These are phyloP conservation scores for Zasmidium angulare DNA, from an alignment of 2,329 filamentous ascomycete genomes.

Conservation along the genomic window DNA sequence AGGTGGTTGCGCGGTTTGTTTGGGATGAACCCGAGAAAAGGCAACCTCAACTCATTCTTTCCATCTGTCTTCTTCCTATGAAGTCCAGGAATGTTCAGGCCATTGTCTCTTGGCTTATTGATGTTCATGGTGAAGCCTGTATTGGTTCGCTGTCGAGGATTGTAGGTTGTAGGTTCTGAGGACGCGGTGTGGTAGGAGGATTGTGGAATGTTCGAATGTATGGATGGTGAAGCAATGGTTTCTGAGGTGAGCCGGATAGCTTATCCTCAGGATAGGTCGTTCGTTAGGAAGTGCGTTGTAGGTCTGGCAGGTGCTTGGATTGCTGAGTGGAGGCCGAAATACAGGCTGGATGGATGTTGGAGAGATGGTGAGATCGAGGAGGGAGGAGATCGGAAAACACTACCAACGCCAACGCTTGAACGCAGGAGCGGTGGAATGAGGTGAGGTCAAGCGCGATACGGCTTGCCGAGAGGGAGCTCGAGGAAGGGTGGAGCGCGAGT, in stretches of 20 bases:
- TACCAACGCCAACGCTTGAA: not conserved
- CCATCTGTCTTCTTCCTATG: constrained; percentile 7
- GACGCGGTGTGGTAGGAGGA: constrained; percentile 13
- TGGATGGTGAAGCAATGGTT: constrained; percentile 7
- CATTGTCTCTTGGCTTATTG: constrained; percentile 32
- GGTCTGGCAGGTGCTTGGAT: not conserved
- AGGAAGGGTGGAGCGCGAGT: not conserved
- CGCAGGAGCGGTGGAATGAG: not conserved
- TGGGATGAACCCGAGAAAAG: constrained; percentile 44
- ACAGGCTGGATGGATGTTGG: not conserved
- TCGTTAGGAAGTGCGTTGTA: not conserved
- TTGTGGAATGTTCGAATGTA: not conserved
- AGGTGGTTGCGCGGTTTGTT: constrained; percentile 45
- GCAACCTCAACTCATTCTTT: constrained; percentile 40
- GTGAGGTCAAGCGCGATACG: not conserved
- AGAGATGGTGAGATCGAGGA: constrained; percentile 1
- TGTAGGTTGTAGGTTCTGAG: not conserved
- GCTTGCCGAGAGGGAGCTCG: not conserved
- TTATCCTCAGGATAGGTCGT: not conserved
- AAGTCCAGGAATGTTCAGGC: constrained; percentile 30
- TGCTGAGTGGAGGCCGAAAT: not conserved
- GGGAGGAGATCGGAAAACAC: not conserved
- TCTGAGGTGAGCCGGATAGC: not conserved
- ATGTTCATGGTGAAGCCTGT: constrained; percentile 37
- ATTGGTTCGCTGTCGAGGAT: not conserved